Percentiles rank a stretch among this genome's conserved stretches.
These are phyloP conservation scores for Chytriomyces sp. DNA, from an alignment of 192 early-diverging fungal genomes.

Conservation along the genomic window DNA sequence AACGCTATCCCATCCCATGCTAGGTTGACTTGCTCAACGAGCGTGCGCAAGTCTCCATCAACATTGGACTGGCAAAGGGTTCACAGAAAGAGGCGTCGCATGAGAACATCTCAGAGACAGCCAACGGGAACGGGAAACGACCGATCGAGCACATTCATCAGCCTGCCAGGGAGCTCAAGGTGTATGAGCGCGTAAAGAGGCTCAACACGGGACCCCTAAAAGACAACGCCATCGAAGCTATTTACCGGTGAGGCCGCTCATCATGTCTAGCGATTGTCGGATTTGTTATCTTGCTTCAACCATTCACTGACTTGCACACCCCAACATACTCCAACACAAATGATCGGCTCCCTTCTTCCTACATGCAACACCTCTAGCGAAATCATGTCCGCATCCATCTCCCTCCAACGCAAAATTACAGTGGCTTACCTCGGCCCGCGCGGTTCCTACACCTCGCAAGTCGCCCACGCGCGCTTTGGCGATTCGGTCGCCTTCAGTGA, in stretches of 20 bases:
- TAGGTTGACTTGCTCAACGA: slow-evolving; percentile 69
- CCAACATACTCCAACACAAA: background rate
- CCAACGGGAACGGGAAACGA: background rate
- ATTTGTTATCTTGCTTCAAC: background rate
- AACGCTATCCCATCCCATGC: background rate
- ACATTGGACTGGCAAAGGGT: slow-evolving; percentile 67
- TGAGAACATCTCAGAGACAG: background rate
- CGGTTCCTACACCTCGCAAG: slow-evolving; percentile 90
- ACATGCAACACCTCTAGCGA: slow-evolving; percentile 35
- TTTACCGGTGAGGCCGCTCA: slow-evolving; percentile 50
- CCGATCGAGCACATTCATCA: slow-evolving; percentile 48
- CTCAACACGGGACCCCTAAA: slow-evolving; percentile 81
- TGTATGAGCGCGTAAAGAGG: slow-evolving; percentile 69
- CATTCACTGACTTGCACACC: background rate
- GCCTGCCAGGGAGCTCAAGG: slow-evolving; percentile 74
- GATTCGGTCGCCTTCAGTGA: slow-evolving; percentile 66
- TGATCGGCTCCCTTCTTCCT: background rate
- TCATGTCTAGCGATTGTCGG: background rate
- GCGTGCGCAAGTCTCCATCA: slow-evolving; percentile 75
- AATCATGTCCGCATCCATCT: slow-evolving; percentile 90
- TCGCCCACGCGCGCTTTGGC: slow-evolving; percentile 75
- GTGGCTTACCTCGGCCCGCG: slow-evolving; percentile 90
- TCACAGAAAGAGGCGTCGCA: too few relatives aligned
- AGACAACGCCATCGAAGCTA: slow-evolving; percentile 66
- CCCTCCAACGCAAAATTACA: slow-evolving; percentile 75